phyloP scores from a whole-genome alignment of 2,329 filamentous ascomycete species.

The Leptographium wingfieldii region DNA sequence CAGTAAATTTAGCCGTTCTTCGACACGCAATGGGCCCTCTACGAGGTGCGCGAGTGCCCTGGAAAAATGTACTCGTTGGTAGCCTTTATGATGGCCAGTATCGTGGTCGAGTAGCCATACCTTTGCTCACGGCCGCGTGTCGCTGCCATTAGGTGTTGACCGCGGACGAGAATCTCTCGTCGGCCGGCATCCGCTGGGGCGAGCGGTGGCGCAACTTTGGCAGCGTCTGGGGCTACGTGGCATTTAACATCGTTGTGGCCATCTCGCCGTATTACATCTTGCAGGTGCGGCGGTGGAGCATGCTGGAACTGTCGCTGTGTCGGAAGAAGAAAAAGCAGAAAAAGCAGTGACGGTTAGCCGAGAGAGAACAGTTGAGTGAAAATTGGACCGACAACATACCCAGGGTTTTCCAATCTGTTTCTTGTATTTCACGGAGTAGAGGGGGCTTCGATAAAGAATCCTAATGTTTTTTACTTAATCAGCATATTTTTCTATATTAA shows the following conservation, averaged over 20 bases:
- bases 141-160: conserved; percentile 51
- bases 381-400: background rate
- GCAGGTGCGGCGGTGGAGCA: conserved; percentile 30
- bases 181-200: conserved; percentile 32
- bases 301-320: background rate
- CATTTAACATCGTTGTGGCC: conserved; percentile 48
- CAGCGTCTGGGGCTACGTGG: conserved; percentile 53
- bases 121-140: conserved; percentile 35
- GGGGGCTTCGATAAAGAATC: too few relatives aligned
- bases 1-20: conserved; percentile 80
- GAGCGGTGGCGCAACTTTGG: conserved; percentile 60
- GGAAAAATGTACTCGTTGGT: conserved; percentile 78
- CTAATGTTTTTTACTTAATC: too few relatives aligned
- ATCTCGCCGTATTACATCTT: conserved; percentile 51
- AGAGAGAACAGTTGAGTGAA: background rate
- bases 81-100: conserved; percentile 70
- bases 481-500: too few relatives aligned
- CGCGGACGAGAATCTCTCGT: conserved; percentile 48
- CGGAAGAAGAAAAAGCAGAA: background rate
- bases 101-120: conserved; percentile 76
- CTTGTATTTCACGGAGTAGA: too few relatives aligned
- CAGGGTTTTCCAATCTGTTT: too few relatives aligned
- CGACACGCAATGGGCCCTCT: conserved; percentile 65
- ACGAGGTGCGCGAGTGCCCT: conserved; percentile 73
- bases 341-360: too few relatives aligned